Conservation (phyloP, 139 green algal genomes). For the Coccomyxa sp. region DNA sequence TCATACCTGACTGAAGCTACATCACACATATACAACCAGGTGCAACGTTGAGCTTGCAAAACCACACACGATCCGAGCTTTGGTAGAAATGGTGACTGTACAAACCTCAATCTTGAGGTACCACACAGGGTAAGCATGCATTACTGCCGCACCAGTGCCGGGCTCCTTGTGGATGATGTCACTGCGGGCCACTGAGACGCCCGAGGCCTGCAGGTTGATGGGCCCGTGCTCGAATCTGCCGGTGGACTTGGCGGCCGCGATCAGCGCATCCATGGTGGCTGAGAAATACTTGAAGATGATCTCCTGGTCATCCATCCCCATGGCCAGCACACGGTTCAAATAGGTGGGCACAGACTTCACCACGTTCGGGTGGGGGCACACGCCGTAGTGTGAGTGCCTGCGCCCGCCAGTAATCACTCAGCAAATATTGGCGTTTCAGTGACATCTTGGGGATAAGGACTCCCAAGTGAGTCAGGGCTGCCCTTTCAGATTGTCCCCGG, state of each 20-base stretch:
- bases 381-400: not conserved
- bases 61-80: not conserved
- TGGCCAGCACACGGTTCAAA: constrained; percentile 72
- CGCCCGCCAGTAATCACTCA: not conserved
- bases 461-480: not conserved
- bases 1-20: too few species aligned
- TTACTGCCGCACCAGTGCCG: constrained; percentile 7
- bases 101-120: not conserved
- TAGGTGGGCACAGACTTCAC: constrained; percentile 35
- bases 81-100: not conserved
- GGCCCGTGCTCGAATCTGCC: constrained; percentile 47
- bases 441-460: too few species aligned
- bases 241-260: constrained; percentile 35
- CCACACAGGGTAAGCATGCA: too few species aligned
- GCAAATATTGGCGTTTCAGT: not conserved
- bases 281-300: constrained; percentile 27
- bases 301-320: constrained; percentile 58
- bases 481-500: not conserved
- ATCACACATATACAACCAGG: too few species aligned
- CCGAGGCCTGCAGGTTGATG: constrained; percentile 24
- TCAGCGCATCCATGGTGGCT: constrained; percentile 40
- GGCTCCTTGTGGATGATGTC: constrained; percentile 34
- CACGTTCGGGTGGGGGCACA: not conserved
- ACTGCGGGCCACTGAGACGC: constrained; percentile 8
- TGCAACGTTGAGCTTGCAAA: not conserved